Conservation (phyloP, 192 early-diverging fungal species). For the Rhizophagus clarus region DNA sequence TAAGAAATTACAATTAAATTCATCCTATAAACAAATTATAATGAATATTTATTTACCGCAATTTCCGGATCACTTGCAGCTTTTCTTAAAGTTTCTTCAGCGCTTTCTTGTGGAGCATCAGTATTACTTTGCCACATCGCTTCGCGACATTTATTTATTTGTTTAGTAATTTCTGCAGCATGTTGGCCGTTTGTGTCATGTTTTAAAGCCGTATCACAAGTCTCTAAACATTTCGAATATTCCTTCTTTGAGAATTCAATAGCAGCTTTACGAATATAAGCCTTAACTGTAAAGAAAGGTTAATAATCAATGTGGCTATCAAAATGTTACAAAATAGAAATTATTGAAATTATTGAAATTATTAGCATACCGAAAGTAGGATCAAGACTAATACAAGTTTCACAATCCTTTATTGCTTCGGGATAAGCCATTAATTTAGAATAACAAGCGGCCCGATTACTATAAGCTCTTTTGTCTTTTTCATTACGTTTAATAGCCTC, state of each 20-base stretch:
- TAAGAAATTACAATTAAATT: background rate
- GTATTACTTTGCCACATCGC: conserved; percentile 68
- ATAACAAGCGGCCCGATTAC: conserved; percentile 96
- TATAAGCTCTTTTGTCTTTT: conserved; percentile 84
- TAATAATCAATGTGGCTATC: background rate
- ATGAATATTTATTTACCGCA: conserved; percentile 37
- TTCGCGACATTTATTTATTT: conserved; percentile 77
- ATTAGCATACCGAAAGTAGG: conserved; percentile 65
- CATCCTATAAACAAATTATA: background rate
- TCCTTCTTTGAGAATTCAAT: conserved; percentile 89
- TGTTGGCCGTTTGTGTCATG: conserved; percentile 86
- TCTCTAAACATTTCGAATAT: conserved; percentile 80
- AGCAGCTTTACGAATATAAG: conserved; percentile 94
- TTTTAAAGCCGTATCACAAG: conserved; percentile 73
- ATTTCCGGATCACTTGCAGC: conserved; percentile 96
- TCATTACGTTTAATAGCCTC: conserved; percentile 98
- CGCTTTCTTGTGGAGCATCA: conserved; percentile 58
- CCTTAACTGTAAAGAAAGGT: conserved; percentile 61
- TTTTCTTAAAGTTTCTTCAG: conserved; percentile 78
- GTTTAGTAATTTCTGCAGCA: conserved; percentile 80
- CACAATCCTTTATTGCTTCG: conserved; percentile 95
- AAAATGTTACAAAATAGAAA: background rate
- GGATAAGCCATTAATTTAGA: conserved; percentile 91
- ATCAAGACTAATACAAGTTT: conserved; percentile 84
- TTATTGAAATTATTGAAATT: background rate